Evolutionary conservation across 1,139 yeast genomes (phyloP).

Genomic region (Tardiomyces digboiensis): DNA sequence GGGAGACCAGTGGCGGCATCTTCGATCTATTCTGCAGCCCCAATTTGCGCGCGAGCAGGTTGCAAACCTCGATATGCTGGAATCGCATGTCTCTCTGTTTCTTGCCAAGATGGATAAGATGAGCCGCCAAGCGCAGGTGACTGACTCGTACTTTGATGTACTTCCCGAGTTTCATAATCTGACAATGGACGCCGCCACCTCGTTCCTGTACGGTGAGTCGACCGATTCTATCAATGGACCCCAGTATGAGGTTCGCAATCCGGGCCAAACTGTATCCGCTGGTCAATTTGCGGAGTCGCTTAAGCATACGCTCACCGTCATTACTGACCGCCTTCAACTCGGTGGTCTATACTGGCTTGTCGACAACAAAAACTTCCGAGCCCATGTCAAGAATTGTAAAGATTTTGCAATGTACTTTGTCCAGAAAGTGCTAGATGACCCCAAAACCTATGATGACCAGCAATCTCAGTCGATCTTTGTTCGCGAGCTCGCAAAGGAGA

Average conservation of each 20-base stretch:
- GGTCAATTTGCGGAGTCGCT: constrained; percentile 27
- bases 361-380: constrained; percentile 26
- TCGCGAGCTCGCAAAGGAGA: constrained; percentile 37
- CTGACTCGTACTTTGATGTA: constrained; percentile 31
- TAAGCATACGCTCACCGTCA: constrained; percentile 1
- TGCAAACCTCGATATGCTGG: constrained; percentile 39
- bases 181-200: constrained; percentile 48
- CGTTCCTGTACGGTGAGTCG: constrained; percentile 42
- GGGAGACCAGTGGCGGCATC: constrained; percentile 41
- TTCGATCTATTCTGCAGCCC: constrained; percentile 43
- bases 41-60: constrained; percentile 43
- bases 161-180: constrained; percentile 39
- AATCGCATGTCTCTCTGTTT: constrained; percentile 33
- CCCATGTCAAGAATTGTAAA: constrained; percentile 15
- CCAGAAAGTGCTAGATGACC: constrained; percentile 16
- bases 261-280: constrained; percentile 5
- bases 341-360: constrained; percentile 30
- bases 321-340: constrained; percentile 24
- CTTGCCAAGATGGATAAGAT: constrained; percentile 20
- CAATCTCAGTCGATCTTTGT: constrained; percentile 31
- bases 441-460: constrained; percentile 8
- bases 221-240: background rate
- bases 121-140: constrained; percentile 10
- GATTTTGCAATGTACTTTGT: constrained; percentile 24
- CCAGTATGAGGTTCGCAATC: background rate